Conservation (phyloP, 1,139 yeast genomes). For the Debaryomycetaceae sp. region DNA sequence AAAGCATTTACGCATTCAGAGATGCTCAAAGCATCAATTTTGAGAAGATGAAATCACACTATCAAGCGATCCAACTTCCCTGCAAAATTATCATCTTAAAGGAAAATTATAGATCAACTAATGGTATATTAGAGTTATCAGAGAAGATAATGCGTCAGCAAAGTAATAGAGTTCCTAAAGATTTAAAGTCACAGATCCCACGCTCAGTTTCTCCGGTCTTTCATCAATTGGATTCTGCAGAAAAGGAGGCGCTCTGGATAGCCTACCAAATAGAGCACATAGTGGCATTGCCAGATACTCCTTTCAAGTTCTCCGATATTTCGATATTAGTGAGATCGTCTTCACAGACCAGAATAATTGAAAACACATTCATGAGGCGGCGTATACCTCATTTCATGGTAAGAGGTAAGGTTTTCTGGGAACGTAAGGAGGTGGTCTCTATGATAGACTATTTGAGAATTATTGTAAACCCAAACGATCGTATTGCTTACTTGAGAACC, state of each 20-base stretch:
- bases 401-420: conserved; percentile 80
- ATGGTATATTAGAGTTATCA: conserved; percentile 61
- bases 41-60: conserved; percentile 50
- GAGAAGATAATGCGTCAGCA: conserved; percentile 69
- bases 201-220: conserved; percentile 49
- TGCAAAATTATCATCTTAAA: conserved; percentile 43
- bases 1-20: conserved; percentile 86
- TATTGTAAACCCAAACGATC: conserved; percentile 54
- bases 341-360: conserved; percentile 56
- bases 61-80: conserved; percentile 20
- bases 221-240: conserved; percentile 33
- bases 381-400: conserved; percentile 64
- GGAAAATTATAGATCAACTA: conserved; percentile 80
- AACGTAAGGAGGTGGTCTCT: conserved; percentile 61
- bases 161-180: conserved; percentile 37
- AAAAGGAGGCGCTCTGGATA: conserved; percentile 57
- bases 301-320: conserved; percentile 52
- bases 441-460: conserved; percentile 65
- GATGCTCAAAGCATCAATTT: conserved; percentile 76
- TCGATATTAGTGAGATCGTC: conserved; percentile 70
- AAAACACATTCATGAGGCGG: conserved; percentile 52
- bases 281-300: conserved; percentile 30
- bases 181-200: conserved; percentile 44
- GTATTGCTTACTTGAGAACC: conserved; percentile 55
- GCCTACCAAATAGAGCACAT: conserved; percentile 52